phyloP scores from a whole-genome alignment of 1,284 basidiomycete genomes.

The Melampsora americana region DNA sequence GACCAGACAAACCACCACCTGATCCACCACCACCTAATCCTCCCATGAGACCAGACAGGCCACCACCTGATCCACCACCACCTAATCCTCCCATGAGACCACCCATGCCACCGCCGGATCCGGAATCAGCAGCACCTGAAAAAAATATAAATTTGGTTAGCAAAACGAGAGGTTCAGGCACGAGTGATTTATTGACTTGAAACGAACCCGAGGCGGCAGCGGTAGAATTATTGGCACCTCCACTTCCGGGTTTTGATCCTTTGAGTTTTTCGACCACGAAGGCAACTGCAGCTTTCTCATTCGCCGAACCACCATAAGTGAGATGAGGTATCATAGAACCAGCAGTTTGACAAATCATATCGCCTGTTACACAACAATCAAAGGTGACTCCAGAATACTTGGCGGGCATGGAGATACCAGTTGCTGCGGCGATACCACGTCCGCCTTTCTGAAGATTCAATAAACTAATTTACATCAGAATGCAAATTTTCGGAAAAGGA shows the following conservation, averaged over 20 bases:
- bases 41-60: too few species aligned
- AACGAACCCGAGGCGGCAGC: background rate
- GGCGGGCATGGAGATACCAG: background rate
- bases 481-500: background rate
- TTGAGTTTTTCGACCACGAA: slow-evolving; percentile 17
- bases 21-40: too few species aligned
- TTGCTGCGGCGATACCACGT: background rate
- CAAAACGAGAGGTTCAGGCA: background rate
- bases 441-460: background rate
- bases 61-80: too few species aligned
- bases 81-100: too few species aligned
- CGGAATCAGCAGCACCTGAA: too few species aligned
- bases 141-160: background rate
- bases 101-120: too few species aligned
- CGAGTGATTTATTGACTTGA: background rate
- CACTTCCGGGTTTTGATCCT: background rate
- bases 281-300: slow-evolving; percentile 17
- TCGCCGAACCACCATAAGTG: slow-evolving; percentile 13
- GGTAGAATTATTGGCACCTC: too few species aligned
- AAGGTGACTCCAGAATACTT: background rate
- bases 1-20: too few species aligned
- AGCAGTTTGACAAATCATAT: slow-evolving; percentile 27
- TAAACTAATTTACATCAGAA: background rate
- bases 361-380: slow-evolving; percentile 7
- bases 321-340: slow-evolving; percentile 12